phyloP scores from a whole-genome alignment of 306 rosid genomes.

The Lathyrus aphaca region DNA sequence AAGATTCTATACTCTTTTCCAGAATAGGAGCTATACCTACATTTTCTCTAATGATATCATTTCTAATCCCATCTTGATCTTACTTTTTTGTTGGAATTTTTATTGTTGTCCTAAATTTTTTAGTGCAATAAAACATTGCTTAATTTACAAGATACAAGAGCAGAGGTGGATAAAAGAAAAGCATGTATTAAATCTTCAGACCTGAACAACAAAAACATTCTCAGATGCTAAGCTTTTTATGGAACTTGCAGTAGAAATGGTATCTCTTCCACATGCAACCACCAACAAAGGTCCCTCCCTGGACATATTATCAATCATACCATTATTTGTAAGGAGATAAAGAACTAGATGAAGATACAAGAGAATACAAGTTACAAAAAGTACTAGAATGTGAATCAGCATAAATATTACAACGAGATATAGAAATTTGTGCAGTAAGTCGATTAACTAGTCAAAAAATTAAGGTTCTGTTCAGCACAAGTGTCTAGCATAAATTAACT shows the following conservation, averaged over 20 bases:
- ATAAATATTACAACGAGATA: slow-evolving; percentile 16
- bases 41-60: not conserved
- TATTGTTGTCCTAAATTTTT: slow-evolving; percentile 13
- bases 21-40: not conserved
- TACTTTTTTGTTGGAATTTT: not conserved
- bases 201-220: slow-evolving; percentile 89
- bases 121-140: slow-evolving; percentile 17
- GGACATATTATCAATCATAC: slow-evolving; percentile 38
- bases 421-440: slow-evolving; percentile 19
- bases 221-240: slow-evolving; percentile 73
- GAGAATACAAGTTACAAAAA: slow-evolving; percentile 4
- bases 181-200: slow-evolving; percentile 42
- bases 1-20: slow-evolving; percentile 12
- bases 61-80: slow-evolving; percentile 14
- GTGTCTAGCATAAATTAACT: slow-evolving; percentile 31
- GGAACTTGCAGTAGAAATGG: slow-evolving; percentile 80
- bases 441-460: slow-evolving; percentile 17
- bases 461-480: not conserved
- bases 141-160: slow-evolving; percentile 30
- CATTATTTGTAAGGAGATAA: slow-evolving; percentile 12
- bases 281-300: slow-evolving; percentile 95
- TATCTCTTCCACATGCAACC: slow-evolving; percentile 91
- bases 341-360: slow-evolving; percentile 22
- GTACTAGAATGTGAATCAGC: slow-evolving; percentile 17
- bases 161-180: slow-evolving; percentile 3